Base-by-base conservation (phyloP, 1,284 basidiomycete species). In the Ganoderma meredithae region DNA sequence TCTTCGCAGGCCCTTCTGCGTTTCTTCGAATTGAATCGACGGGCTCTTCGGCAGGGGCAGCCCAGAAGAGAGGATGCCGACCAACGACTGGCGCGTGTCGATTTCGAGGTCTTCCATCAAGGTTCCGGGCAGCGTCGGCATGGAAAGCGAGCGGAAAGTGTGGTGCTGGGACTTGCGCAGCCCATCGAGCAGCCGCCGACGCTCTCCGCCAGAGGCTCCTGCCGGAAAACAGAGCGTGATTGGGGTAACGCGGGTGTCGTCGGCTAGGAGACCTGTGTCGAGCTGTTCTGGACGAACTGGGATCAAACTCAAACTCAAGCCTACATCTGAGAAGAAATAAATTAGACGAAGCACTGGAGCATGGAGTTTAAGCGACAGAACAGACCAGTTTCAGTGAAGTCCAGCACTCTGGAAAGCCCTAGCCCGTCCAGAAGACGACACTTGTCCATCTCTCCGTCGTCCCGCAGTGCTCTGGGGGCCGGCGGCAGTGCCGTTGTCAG, bases 21-120 rank as follows among this genome's bases (percentile, higher is more conserved):
- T 73, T 47, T 83, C 83, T 0, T 79, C 78, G 10, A 85, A 73
- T 71, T 90, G 89, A 65, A 86, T 77, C 0, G 89, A 91, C 10
- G 90, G 91, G 69, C 89, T 90, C 78, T 89, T 91, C 19, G 90
- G 90, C 5, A 90, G 71, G 9, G 90, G 88, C 19, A 91, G 75
- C 1, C 90, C 91, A 44, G 87, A 85, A 1, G 84, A 81, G 53
- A 91, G 77, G 64, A 91, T 82, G 22, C 87, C 84, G 56, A 84
- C 77, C 36, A 90, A 80, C 31, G 86, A 83, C 39, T 83, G 80
- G 60, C 82, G 82, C 0, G 82, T 83, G 63, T 86, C 85, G 47
- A 72, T 69, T 66, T 82, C 81, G 47, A 80, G 72, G 39, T 81
- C 82, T 52, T 77, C 77, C 43, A 80, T 75, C 65, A 76, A 72